Evolutionary conservation across 2,329 filamentous ascomycete genomes (phyloP).

Genomic region (Scorias spongiosa): DNA sequence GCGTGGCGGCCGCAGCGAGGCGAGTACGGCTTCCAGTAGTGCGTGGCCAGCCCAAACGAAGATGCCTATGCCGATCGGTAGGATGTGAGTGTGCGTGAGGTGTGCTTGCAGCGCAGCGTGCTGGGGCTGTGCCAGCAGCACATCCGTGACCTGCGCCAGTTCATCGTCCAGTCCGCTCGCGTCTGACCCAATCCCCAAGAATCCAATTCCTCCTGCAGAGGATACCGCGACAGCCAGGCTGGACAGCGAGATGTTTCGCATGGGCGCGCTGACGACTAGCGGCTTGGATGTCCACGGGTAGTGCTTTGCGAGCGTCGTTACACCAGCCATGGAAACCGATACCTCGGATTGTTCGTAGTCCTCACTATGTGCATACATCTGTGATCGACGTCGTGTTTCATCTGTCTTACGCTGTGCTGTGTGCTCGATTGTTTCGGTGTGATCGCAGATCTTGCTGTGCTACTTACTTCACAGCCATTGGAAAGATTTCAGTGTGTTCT

Average conservation of each 20-base stretch:
- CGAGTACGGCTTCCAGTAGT: conserved; percentile 30
- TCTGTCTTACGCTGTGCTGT: too few relatives aligned
- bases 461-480: too few relatives aligned
- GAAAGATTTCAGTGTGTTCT: too few relatives aligned
- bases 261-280: conserved; percentile 49
- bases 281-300: conserved; percentile 47
- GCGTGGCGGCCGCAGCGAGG: conserved; percentile 30
- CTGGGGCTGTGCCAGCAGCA: conserved; percentile 7
- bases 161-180: conserved; percentile 19
- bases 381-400: too few relatives aligned
- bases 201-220: conserved; percentile 34
- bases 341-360: too few relatives aligned
- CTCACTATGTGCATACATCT: too few relatives aligned
- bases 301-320: conserved; percentile 14
- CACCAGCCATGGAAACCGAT: too few relatives aligned
- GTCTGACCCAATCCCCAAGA: conserved; percentile 31
- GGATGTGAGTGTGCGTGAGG: conserved; percentile 10
- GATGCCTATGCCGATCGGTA: conserved; percentile 47
- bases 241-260: conserved; percentile 46
- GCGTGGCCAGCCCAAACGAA: conserved; percentile 35
- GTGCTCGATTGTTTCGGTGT: too few relatives aligned
- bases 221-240: conserved; percentile 46
- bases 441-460: too few relatives aligned
- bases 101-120: conserved; percentile 12
- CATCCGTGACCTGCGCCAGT: conserved; percentile 7